phyloP scores from a whole-genome alignment of 805 yeast species.

The Metschnikowia proteae region DNA sequence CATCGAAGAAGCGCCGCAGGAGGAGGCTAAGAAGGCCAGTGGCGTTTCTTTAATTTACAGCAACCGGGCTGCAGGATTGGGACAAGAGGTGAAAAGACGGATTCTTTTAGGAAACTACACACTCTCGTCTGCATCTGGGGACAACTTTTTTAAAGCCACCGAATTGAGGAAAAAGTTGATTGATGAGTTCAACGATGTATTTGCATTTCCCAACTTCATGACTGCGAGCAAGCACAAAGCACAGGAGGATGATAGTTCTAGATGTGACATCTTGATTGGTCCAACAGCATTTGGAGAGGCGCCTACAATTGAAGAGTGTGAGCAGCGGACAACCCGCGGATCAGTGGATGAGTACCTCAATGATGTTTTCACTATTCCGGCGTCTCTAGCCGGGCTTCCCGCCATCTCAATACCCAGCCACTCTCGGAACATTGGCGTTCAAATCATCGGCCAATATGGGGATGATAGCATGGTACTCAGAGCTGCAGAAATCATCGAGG shows the following conservation, averaged over 20 bases:
- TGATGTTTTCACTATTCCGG: slow-evolving; percentile 86
- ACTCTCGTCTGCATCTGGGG: slow-evolving; percentile 68
- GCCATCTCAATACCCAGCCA: slow-evolving; percentile 69
- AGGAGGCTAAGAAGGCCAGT: neutral
- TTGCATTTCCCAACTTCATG: slow-evolving; percentile 46
- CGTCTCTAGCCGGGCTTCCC: slow-evolving; percentile 89
- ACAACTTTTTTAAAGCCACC: slow-evolving; percentile 76
- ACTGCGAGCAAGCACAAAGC: neutral
- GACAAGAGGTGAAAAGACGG: slow-evolving; percentile 79
- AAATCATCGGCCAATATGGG: slow-evolving; percentile 82
- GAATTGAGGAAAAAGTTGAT: slow-evolving; percentile 57
- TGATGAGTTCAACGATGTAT: slow-evolving; percentile 61
- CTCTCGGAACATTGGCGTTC: slow-evolving; percentile 51
- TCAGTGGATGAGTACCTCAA: slow-evolving; percentile 66
- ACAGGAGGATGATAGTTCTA: neutral
- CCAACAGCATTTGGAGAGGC: slow-evolving; percentile 68
- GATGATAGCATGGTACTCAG: slow-evolving; percentile 64
- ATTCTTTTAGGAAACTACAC: slow-evolving; percentile 84
- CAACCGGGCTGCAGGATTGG: slow-evolving; percentile 68
- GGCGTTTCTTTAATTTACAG: slow-evolving; percentile 22
- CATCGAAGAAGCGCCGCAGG: slow-evolving; percentile 27
- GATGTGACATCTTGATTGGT: slow-evolving; percentile 62
- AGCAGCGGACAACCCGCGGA: slow-evolving; percentile 25
- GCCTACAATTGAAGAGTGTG: slow-evolving; percentile 48
- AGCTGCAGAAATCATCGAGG: slow-evolving; percentile 18